Conservation (phyloP, 2,329 filamentous ascomycete genomes). For the Aureobasidium sp. region DNA sequence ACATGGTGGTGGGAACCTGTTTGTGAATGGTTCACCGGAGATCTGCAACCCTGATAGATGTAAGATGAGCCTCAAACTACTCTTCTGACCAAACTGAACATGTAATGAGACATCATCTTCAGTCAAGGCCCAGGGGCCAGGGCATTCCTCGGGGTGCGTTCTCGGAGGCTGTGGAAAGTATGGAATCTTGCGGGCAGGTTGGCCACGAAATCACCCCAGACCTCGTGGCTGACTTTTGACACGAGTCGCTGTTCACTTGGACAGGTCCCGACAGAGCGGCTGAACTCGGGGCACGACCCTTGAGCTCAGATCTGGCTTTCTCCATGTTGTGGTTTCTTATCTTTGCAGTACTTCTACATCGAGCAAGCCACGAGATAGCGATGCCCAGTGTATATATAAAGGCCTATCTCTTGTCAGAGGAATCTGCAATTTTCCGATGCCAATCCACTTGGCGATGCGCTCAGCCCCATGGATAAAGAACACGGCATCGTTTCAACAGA, state of each 20-base stretch:
- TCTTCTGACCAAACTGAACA: constrained; percentile 2
- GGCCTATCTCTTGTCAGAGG: neutral
- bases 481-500: constrained; percentile 7
- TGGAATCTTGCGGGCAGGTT: neutral
- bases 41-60: constrained; percentile 1
- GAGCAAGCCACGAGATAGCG: neutral
- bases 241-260: neutral
- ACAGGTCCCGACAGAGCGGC: constrained; percentile 7
- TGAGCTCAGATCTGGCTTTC: neutral
- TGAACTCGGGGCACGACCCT: constrained; percentile 1
- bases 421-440: neutral
- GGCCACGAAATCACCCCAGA: neutral
- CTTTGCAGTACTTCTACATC: neutral
- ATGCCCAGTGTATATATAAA: neutral
- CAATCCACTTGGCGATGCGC: constrained; percentile 2
- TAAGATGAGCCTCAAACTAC: neutral
- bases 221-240: constrained; percentile 1
- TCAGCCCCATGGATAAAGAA: constrained; percentile 1
- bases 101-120: neutral
- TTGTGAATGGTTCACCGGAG: neutral
- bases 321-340: neutral
- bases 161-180: neutral
- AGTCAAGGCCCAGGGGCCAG: neutral
- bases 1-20: neutral
- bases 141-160: neutral